Conservation (phyloP, 2,329 filamentous ascomycete species). For the Exophiala sp. region DNA sequence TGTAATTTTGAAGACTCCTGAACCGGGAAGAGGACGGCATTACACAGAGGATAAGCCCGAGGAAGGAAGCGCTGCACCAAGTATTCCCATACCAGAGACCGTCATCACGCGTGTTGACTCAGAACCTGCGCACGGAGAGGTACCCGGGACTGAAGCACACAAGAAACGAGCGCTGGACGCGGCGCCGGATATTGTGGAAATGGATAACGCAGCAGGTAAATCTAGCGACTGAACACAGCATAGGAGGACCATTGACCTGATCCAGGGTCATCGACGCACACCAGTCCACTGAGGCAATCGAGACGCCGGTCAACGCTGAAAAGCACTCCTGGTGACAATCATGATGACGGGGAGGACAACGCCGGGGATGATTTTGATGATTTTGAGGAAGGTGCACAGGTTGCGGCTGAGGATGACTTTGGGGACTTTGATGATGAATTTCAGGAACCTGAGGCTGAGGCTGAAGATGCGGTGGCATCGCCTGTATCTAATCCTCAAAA, state of each 20-base stretch:
- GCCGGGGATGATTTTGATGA: constrained; percentile 59
- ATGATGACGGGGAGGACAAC: constrained; percentile 57
- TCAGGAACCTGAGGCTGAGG: constrained; percentile 43
- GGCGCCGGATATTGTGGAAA: constrained; percentile 42
- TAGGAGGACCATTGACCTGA: constrained; percentile 59
- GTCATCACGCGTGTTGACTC: constrained; percentile 44
- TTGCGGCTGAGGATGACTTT: constrained; percentile 53
- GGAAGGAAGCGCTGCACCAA: constrained; percentile 6
- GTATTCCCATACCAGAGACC: constrained; percentile 40
- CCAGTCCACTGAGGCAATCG: constrained; percentile 41
- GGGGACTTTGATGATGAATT: constrained; percentile 68
- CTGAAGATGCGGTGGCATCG: constrained; percentile 28
- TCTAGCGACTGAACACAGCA: constrained; percentile 34
- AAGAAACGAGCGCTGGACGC: constrained; percentile 42
- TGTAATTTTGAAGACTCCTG: constrained; percentile 48
- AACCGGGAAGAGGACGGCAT: constrained; percentile 17
- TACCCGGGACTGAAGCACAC: constrained; percentile 37
- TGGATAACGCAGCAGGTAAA: constrained; percentile 56
- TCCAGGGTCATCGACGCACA: constrained; percentile 55
- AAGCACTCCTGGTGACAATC: constrained; percentile 24
- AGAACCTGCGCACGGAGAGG: constrained; percentile 34
- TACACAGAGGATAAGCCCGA: constrained; percentile 4
- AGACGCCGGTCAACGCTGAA: constrained; percentile 32
- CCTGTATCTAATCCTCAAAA: constrained; percentile 32
- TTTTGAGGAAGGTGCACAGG: constrained; percentile 50